phyloP scores from a whole-genome alignment of 768 basidiomycete genomes.

The Leucocoprinus sp. region DNA sequence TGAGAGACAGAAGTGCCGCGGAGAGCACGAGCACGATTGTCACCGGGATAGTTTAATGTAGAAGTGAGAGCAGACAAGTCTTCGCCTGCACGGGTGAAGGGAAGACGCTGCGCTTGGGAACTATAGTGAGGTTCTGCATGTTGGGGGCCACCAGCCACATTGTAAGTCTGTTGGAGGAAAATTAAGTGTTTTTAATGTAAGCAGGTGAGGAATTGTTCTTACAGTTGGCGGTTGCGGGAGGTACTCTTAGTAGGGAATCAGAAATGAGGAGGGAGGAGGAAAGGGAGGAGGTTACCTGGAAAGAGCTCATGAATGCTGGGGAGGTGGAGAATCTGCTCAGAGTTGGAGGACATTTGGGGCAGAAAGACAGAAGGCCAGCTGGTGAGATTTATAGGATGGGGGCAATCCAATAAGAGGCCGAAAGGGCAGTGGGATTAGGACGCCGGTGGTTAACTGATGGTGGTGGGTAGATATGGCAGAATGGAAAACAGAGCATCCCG shows the following conservation, averaged over 20 bases:
- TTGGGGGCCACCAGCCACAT: neutral
- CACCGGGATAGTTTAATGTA: neutral
- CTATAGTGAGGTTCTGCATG: neutral
- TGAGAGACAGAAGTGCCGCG: conserved; percentile 1
- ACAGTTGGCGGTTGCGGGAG: conserved; percentile 8
- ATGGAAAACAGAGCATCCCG: conserved; percentile 3
- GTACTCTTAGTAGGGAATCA: conserved; percentile 13
- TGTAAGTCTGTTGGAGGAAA: neutral
- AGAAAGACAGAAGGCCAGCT: neutral
- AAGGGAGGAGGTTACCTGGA: conserved; percentile 28
- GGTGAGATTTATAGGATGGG: conserved; percentile 6
- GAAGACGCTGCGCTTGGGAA: neutral
- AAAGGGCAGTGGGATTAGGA: conserved; percentile 5
- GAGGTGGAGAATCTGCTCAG: conserved; percentile 22
- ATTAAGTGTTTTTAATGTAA: neutral
- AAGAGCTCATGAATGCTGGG: conserved; percentile 51
- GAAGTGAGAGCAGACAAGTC: neutral
- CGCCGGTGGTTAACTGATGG: conserved; percentile 4
- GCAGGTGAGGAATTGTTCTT: neutral
- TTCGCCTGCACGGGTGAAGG: neutral
- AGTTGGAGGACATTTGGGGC: conserved; percentile 5
- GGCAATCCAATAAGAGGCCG: conserved; percentile 9
- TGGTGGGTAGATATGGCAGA: conserved; percentile 7
- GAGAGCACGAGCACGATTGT: neutral
- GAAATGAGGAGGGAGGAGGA: neutral